Evolutionary conservation across 441 rosid species (phyloP).

Genomic region (Flueggea neowawraea): DNA sequence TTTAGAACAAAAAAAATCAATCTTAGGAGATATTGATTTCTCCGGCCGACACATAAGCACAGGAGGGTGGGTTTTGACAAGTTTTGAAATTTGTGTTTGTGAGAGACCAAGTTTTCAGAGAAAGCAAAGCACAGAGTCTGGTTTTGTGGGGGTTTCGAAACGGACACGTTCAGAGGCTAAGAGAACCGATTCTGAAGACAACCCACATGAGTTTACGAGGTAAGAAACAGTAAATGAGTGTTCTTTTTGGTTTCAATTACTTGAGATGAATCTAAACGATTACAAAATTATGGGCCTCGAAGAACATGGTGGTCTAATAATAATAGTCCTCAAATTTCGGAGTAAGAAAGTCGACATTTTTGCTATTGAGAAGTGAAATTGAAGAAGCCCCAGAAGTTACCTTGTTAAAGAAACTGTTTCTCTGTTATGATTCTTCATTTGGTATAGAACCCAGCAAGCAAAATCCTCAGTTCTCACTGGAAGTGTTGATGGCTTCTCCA

Average conservation of each 20-base stretch:
- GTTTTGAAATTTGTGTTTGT: constrained; percentile 14
- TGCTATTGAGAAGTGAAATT: too few relatives aligned
- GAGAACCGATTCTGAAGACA: constrained; percentile 27
- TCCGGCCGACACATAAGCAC: constrained; percentile 14
- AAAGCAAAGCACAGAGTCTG: constrained; percentile 19
- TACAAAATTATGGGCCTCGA: background rate
- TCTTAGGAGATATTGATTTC: constrained; percentile 24
- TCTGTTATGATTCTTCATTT: too few relatives aligned
- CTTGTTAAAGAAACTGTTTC: too few relatives aligned
- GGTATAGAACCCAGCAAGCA: too few relatives aligned
- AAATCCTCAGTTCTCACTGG: too few relatives aligned
- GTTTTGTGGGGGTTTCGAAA: constrained; percentile 18
- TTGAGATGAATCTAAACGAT: constrained; percentile 3
- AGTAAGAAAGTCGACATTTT: too few relatives aligned
- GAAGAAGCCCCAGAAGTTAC: too few relatives aligned
- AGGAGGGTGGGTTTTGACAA: constrained; percentile 11
- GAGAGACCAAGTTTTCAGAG: constrained; percentile 28
- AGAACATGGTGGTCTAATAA: too few relatives aligned
- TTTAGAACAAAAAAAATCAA: constrained; percentile 25
- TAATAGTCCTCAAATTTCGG: too few relatives aligned
- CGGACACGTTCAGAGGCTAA: constrained; percentile 14
- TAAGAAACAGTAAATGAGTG: constrained; percentile 22
- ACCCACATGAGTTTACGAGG: constrained; percentile 28
- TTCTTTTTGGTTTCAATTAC: background rate
- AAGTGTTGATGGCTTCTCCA: too few relatives aligned